These are phyloP conservation scores for Panicum miliaceum DNA, from an alignment of 176 grass and related monocot species.

Conservation along the genomic window DNA sequence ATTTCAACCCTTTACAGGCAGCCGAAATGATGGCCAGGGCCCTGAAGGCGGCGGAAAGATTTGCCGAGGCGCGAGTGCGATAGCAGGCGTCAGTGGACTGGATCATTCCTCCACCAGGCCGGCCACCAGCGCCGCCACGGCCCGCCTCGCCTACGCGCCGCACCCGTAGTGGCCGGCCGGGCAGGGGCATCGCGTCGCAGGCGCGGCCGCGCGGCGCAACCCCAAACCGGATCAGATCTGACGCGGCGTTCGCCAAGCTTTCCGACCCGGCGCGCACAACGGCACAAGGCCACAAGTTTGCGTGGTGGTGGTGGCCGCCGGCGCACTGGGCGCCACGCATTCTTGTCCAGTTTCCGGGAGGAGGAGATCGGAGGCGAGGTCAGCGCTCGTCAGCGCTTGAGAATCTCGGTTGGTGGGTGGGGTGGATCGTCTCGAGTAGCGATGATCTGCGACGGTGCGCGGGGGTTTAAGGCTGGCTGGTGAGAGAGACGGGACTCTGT, in stretches of 20 bases:
- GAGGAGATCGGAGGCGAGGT: background rate
- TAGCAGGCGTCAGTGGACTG: slow-evolving; percentile 9
- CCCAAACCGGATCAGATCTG: background rate
- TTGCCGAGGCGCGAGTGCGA: background rate
- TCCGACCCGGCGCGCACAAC: background rate
- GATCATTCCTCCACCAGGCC: slow-evolving; percentile 33
- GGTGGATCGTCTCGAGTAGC: background rate
- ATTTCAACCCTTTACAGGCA: background rate
- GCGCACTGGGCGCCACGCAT: background rate
- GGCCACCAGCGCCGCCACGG: background rate
- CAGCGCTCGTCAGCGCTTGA: background rate
- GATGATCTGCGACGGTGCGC: background rate
- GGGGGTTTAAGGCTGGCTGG: background rate
- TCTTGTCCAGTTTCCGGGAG: background rate
- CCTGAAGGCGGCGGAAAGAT: background rate
- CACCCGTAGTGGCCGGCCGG: slow-evolving; percentile 1
- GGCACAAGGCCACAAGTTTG: background rate
- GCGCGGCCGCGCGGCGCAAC: background rate
- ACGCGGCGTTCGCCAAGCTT: background rate
- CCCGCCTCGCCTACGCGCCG: background rate
- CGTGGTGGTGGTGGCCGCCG: background rate
- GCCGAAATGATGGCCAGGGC: background rate
- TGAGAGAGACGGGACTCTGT: background rate
- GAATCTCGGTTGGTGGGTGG: background rate
- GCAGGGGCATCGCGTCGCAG: background rate